Evolutionary conservation across 345 rosid species (phyloP), one percentile per base, ranked within the genome.

Genomic region (Moringa oleifera): DNA sequence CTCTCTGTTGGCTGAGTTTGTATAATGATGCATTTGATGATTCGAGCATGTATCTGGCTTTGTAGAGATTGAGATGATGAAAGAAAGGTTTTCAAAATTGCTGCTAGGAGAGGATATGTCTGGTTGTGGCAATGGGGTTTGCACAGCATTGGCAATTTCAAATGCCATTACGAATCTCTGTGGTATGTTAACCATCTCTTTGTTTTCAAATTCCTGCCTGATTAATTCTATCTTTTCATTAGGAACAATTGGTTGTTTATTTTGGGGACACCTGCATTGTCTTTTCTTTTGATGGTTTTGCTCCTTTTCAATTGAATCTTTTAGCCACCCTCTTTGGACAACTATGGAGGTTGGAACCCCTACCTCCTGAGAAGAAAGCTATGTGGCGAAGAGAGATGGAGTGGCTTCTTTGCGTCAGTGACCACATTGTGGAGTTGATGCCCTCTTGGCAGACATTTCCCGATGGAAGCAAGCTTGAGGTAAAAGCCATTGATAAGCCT

Each of bases 301-400:
- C 41, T 68, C 25, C 47, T 58, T 21, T 20, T 49, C 15, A 58
- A 53, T 41, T 22, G 18, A 59, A 65, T 51, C 49, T 18, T 66
- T 25, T 59, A 95, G 97, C 99, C 55, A 87, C 96, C 19, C 67
- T 95, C 70, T 95, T 91, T 71, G 99, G 99, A 24, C 96, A 95
- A 77, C 87, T 89, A 18, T 95, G 97, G 99, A 91, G 96, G 78
- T 71, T 95, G 62, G 95, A 87, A 71, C 99, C 99, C 22, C 51
- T 91, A 13, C 78, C 91, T 20, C 63, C 2, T 1, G 91, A 95
- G 78, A 95, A 89, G 86, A 95, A 87, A 76, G 81, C 84, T 18
- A 95, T 87, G 97, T 95, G 99, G 99, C 69, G 83, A 70, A 83
- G 99, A 73, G 98, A 95, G 78, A 91, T 95, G 95, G 88, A 87